These are phyloP conservation scores for Diaporthe citri DNA, from an alignment of 2,329 filamentous ascomycete species.

Conservation along the genomic window DNA sequence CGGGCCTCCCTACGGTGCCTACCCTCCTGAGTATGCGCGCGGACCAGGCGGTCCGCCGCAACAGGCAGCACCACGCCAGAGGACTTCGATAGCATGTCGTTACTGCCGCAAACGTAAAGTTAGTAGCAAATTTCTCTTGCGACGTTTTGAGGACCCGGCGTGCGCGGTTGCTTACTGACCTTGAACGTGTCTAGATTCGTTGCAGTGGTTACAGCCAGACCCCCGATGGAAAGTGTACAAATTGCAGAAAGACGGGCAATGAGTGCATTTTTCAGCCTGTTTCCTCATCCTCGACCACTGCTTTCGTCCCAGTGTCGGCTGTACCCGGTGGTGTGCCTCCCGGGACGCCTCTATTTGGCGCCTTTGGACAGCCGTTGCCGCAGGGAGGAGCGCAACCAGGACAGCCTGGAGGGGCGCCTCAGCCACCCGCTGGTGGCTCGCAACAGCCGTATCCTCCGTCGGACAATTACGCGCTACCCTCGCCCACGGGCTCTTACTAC, in stretches of 20 bases:
- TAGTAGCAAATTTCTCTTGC: slow-evolving; percentile 33
- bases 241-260: slow-evolving; percentile 72
- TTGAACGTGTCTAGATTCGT: slow-evolving; percentile 60
- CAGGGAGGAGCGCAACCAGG: slow-evolving; percentile 38
- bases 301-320: slow-evolving; percentile 70
- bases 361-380: slow-evolving; percentile 68
- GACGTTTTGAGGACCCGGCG: slow-evolving; percentile 15
- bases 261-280: slow-evolving; percentile 73
- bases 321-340: slow-evolving; percentile 69
- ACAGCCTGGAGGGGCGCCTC: slow-evolving; percentile 35
- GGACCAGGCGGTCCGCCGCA: slow-evolving; percentile 54
- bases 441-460: slow-evolving; percentile 36
- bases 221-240: slow-evolving; percentile 70
- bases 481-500: slow-evolving; percentile 52
- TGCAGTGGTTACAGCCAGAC: slow-evolving; percentile 72
- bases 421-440: slow-evolving; percentile 39
- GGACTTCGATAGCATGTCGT: slow-evolving; percentile 71
- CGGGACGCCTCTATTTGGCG: slow-evolving; percentile 68
- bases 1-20: slow-evolving; percentile 48
- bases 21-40: slow-evolving; percentile 48
- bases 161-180: slow-evolving; percentile 9
- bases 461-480: slow-evolving; percentile 47
- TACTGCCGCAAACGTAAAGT: slow-evolving; percentile 75
- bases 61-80: slow-evolving; percentile 68
- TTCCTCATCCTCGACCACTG: slow-evolving; percentile 66